Evolutionary conservation across 768 basidiomycete genomes (phyloP).

Genomic region (Asterophora parasitica): DNA sequence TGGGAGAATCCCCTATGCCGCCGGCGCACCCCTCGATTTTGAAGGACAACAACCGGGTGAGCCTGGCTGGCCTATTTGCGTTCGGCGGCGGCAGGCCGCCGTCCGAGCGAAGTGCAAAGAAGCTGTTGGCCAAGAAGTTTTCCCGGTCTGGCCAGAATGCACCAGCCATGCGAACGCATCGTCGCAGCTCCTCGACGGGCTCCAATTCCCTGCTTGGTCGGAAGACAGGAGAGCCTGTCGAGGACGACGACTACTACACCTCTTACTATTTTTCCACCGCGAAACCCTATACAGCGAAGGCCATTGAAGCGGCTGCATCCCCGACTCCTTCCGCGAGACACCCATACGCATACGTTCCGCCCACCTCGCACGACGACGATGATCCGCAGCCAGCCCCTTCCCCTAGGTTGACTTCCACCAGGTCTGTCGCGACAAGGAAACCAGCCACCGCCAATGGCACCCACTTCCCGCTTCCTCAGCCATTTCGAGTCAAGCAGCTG

Average conservation of each 20-base stretch:
- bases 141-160: slow-evolving; percentile 3
- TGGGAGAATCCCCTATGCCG: slow-evolving; percentile 61
- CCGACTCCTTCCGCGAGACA: slow-evolving; percentile 17
- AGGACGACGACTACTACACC: slow-evolving; percentile 46
- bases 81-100: slow-evolving; percentile 28
- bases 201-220: slow-evolving; percentile 9
- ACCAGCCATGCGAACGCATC: slow-evolving; percentile 4
- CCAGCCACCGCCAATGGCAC: slow-evolving; percentile 6
- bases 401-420: slow-evolving; percentile 25
- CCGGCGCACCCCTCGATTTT: slow-evolving; percentile 23
- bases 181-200: slow-evolving; percentile 16
- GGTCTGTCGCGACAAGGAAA: slow-evolving; percentile 18
- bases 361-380: slow-evolving; percentile 16
- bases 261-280: slow-evolving; percentile 38
- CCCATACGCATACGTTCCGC: slow-evolving; percentile 21
- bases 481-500: slow-evolving; percentile 23
- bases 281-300: slow-evolving; percentile 8
- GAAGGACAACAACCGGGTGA: slow-evolving; percentile 36
- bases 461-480: slow-evolving; percentile 2
- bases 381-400: slow-evolving; percentile 17
- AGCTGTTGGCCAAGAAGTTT: neutral
- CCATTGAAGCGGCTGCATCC: slow-evolving; percentile 7
- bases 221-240: slow-evolving; percentile 7
- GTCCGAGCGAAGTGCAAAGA: slow-evolving; percentile 1
- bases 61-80: slow-evolving; percentile 49